phyloP scores from a whole-genome alignment of 345 rosid species.

The Ceriops zippeliana region DNA sequence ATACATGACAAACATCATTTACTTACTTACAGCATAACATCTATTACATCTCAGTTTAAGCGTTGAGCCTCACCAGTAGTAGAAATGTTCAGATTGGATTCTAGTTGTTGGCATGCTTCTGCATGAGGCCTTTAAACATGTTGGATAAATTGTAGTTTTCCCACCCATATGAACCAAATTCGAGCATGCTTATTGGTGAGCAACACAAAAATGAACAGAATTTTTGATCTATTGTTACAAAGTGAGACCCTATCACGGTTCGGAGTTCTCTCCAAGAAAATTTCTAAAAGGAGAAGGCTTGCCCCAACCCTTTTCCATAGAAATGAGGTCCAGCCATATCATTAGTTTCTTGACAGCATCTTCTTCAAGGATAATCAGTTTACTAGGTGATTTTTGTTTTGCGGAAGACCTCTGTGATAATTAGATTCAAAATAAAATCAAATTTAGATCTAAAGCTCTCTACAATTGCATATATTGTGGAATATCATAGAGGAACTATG shows the following conservation, averaged over 20 bases:
- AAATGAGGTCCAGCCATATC: constrained; percentile 50
- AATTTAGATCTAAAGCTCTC: background rate
- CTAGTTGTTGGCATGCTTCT: too few relatives aligned
- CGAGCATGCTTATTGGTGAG: background rate
- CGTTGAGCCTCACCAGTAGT: too few relatives aligned
- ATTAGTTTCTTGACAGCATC: constrained; percentile 50
- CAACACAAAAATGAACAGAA: background rate
- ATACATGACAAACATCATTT: too few relatives aligned
- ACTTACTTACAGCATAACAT: too few relatives aligned
- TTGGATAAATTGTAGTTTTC: background rate
- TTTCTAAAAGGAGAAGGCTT: constrained; percentile 38
- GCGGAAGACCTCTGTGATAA: constrained; percentile 27
- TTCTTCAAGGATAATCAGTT: constrained; percentile 39
- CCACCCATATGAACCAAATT: background rate
- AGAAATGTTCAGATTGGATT: too few relatives aligned
- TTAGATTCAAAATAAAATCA: constrained; percentile 1
- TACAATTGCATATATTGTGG: background rate
- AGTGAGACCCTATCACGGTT: constrained; percentile 46
- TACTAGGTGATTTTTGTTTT: constrained; percentile 19
- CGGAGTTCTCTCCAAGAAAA: constrained; percentile 51
- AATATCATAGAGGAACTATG: background rate
- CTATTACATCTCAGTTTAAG: too few relatives aligned
- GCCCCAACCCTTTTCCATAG: constrained; percentile 63
- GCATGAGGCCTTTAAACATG: background rate
- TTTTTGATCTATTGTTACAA: background rate